phyloP scores from a whole-genome alignment of 2,329 filamentous ascomycete genomes.

The Aureobasidium sp. region DNA sequence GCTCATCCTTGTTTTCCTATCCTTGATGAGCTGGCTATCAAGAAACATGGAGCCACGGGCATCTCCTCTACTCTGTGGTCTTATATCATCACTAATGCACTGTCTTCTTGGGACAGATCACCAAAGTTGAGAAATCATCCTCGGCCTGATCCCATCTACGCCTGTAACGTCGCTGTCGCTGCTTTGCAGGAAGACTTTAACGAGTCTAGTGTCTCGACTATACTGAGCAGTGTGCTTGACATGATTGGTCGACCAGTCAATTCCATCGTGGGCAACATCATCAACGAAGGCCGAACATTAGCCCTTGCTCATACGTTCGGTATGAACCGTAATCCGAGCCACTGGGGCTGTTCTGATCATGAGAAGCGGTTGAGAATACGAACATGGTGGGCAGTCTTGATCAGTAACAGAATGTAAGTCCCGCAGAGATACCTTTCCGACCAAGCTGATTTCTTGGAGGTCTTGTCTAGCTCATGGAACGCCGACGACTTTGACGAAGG shows the following conservation, averaged over 20 bases:
- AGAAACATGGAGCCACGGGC: not conserved
- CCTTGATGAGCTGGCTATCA: slow-evolving; percentile 27
- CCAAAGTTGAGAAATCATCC: not conserved
- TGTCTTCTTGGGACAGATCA: not conserved
- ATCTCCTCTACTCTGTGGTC: slow-evolving; percentile 1
- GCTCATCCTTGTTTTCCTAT: slow-evolving; percentile 35
- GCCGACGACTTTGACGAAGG: slow-evolving; percentile 46
- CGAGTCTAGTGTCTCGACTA: slow-evolving; percentile 34
- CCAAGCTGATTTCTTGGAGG: slow-evolving; percentile 25
- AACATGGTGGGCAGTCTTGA: slow-evolving; percentile 52
- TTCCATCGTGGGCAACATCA: slow-evolving; percentile 41
- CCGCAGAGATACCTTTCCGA: not conserved
- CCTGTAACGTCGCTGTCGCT: slow-evolving; percentile 37
- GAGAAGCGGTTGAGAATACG: slow-evolving; percentile 48
- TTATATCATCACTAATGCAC: slow-evolving; percentile 7
- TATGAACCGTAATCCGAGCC: slow-evolving; percentile 48
- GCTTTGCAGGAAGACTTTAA: slow-evolving; percentile 38
- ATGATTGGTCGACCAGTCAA: slow-evolving; percentile 33
- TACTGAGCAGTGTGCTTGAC: slow-evolving; percentile 35
- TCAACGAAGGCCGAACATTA: slow-evolving; percentile 47
- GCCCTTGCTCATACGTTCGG: slow-evolving; percentile 51
- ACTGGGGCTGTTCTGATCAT: slow-evolving; percentile 45
- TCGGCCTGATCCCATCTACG: slow-evolving; percentile 32
- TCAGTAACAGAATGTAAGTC: slow-evolving; percentile 37
- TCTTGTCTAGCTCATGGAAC: slow-evolving; percentile 51